phyloP scores from a whole-genome alignment of 139 green algal species.

The Closterium sp. region DNA sequence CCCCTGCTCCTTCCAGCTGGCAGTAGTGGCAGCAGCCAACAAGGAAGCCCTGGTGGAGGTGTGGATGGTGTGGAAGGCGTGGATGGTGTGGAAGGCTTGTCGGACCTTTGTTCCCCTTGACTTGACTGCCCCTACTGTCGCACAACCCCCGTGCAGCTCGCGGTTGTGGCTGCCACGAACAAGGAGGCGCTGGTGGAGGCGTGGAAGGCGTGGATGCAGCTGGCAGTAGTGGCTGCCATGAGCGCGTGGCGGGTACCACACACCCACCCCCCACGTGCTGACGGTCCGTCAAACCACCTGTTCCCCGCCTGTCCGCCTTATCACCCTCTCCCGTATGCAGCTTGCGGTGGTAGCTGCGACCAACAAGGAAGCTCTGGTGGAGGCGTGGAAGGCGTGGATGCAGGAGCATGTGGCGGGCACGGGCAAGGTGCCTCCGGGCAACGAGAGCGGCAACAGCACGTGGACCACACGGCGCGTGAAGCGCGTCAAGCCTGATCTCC shows the following conservation, averaged over 20 bases:
- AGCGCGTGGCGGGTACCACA: no score
- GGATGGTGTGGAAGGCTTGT: no score
- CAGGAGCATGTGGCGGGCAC: slow-evolving; percentile 35
- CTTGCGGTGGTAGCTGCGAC: slow-evolving; percentile 14
- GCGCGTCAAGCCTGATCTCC: slow-evolving; percentile 42
- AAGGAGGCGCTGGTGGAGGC: no score
- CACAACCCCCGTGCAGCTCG: no score
- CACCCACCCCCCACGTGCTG: not conserved
- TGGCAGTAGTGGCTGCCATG: no score
- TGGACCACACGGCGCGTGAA: slow-evolving; percentile 17
- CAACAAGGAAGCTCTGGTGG: slow-evolving; percentile 14
- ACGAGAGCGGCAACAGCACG: slow-evolving; percentile 40
- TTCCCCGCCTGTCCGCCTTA: not conserved
- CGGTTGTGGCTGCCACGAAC: no score
- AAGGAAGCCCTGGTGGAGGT: not conserved
- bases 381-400: slow-evolving; percentile 49
- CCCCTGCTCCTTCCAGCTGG: not conserved
- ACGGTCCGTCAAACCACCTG: not conserved
- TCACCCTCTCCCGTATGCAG: not conserved
- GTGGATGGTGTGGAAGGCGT: not conserved
- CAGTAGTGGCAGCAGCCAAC: not conserved
- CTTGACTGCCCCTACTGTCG: no score
- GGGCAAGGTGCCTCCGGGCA: slow-evolving; percentile 45
- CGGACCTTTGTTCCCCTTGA: no score
- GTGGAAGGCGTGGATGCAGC: not conserved